These are phyloP conservation scores for Cocos nucifera DNA, from an alignment of 176 grass and related monocot genomes.

Conservation along the genomic window DNA sequence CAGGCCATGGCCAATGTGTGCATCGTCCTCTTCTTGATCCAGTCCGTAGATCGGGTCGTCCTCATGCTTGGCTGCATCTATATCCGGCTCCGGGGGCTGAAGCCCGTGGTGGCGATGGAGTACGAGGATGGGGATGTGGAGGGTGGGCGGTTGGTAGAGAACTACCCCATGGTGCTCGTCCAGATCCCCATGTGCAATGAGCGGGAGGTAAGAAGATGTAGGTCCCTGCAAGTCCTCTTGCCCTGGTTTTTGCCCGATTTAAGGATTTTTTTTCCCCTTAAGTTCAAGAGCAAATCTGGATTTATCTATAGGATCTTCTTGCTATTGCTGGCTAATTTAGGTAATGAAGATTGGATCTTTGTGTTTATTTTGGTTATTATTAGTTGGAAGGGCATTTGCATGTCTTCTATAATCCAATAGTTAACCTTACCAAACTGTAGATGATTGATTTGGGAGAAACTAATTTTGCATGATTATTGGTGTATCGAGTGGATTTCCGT, in stretches of 20 bases:
- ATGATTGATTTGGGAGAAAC: too few relatives aligned
- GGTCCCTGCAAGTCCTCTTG: neutral
- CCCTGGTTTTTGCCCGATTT: neutral
- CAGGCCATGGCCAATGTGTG: constrained; percentile 15
- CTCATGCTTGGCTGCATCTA: constrained; percentile 10
- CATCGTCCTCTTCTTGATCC: constrained; percentile 15
- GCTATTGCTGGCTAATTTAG: neutral
- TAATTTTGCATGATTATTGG: too few relatives aligned
- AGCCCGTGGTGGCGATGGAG: neutral
- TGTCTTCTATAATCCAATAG: too few relatives aligned
- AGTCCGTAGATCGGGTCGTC: constrained; percentile 17
- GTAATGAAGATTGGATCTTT: too few relatives aligned
- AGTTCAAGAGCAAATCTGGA: too few relatives aligned
- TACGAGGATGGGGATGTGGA: constrained; percentile 1
- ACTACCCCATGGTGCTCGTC: constrained; percentile 23
- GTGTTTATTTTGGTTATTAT: too few relatives aligned
- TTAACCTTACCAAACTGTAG: too few relatives aligned
- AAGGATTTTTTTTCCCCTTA: neutral
- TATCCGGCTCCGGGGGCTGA: neutral
- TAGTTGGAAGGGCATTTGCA: too few relatives aligned
- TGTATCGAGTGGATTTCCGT: too few relatives aligned
- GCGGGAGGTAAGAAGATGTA: constrained; percentile 26
- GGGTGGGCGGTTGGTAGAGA: neutral
- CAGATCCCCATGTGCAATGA: constrained; percentile 34
- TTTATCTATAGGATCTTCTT: neutral